Evolutionary conservation across 805 yeast genomes (phyloP).

Genomic region (Candida incommunis): DNA sequence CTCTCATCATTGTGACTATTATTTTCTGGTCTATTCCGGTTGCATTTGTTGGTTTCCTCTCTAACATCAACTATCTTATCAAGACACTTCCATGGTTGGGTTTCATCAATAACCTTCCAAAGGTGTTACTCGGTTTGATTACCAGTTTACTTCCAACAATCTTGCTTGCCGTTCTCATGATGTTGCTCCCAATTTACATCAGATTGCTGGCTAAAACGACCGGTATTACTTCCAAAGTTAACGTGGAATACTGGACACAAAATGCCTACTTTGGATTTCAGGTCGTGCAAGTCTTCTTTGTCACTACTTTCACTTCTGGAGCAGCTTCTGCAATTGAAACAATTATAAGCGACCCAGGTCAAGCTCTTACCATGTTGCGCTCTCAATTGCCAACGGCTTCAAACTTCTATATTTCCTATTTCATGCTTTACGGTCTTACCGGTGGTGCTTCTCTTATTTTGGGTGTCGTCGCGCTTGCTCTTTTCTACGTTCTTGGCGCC

Average conservation of each 20-base stretch:
- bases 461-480: constrained; percentile 59
- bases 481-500: constrained; percentile 56
- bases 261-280: constrained; percentile 83
- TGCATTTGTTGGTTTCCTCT: constrained; percentile 90
- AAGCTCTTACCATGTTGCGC: constrained; percentile 66
- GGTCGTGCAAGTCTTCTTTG: constrained; percentile 78
- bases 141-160: constrained; percentile 82
- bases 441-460: constrained; percentile 62
- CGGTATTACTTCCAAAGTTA: constrained; percentile 59
- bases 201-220: constrained; percentile 59
- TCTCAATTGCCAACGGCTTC: constrained; percentile 75
- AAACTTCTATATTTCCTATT: constrained; percentile 76
- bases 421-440: constrained; percentile 68
- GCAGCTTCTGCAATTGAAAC: constrained; percentile 64
- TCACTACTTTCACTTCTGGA: constrained; percentile 71
- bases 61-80: constrained; percentile 55
- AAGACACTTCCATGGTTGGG: constrained; percentile 40
- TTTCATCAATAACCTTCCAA: constrained; percentile 66
- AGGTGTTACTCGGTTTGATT: constrained; percentile 57
- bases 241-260: constrained; percentile 71
- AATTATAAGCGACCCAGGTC: constrained; percentile 48
- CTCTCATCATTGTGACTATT: constrained; percentile 46
- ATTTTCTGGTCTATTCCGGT: constrained; percentile 95
- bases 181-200: constrained; percentile 73
- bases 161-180: constrained; percentile 68